Evolutionary conservation across 305 asterid genomes (phyloP), one percentile per base, ranked within the genome.

Genomic region (Fraxinus greggii): DNA sequence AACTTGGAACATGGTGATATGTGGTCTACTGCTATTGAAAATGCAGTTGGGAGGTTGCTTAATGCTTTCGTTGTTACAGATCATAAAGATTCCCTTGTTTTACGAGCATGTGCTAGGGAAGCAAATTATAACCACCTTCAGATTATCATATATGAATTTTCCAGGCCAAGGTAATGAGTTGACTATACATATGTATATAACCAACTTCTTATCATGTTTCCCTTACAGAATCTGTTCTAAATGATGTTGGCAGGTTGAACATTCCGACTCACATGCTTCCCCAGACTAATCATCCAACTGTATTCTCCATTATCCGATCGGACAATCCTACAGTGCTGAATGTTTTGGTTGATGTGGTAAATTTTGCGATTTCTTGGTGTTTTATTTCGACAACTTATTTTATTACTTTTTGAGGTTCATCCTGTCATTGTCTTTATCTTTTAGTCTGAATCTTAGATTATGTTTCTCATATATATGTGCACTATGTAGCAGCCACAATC

Each of bases 261-360:
- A 91, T 96, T 84, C 99, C 99, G 48, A 78, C 79, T 33, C 97
- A 92, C 89, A 96, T 94, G 99, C 95, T 96, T 85, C 99, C 99
- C 73, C 98, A 90, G 79, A 96, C 98, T 78, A 85, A 84, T 80
- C 93, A 93, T 84, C 98, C 99, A 82, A 94, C 98, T 77, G 89
- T 86, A 31, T 85, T 96, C 80, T 93, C 98, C 65, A 93, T 89
- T 65, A 67, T 96, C 79, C 86, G 81, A 79, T 91, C 93, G 51
- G 98, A 93, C 85, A 90, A 87, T 84, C 88, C 93, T 78, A 90
- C 94, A 0, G 95, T 94, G 78, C 81, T 90, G 80, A 96, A 96
- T 84, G 98, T 92, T 80, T 87, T 96, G 92, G 86, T 96, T 87
- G 99, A 96, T 88, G 69, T 89, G 97, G 99, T 95, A 92, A 83